Evolutionary conservation across 345 rosid genomes (phyloP).

Genomic region (Salix brachista): DNA sequence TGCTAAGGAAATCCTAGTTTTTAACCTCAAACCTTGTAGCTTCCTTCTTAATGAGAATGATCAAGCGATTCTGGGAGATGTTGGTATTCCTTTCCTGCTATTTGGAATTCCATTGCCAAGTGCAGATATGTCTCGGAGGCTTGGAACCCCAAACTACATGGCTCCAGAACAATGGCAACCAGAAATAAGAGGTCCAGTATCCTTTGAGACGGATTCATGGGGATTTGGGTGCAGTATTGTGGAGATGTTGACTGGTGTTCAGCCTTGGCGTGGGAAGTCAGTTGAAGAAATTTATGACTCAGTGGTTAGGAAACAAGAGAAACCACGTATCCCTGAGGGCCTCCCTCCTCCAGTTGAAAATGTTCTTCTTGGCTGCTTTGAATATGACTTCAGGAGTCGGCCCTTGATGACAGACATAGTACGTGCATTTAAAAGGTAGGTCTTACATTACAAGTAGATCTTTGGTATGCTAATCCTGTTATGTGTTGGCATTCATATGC

Average conservation of each 20-base stretch:
- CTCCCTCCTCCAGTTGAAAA: conserved; percentile 71
- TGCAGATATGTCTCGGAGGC: conserved; percentile 58
- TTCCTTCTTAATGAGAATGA: conserved; percentile 66
- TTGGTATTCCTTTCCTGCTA: conserved; percentile 72
- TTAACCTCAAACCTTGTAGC: conserved; percentile 78
- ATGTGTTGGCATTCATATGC: not conserved
- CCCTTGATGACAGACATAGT: conserved; percentile 84
- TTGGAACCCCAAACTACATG: conserved; percentile 94
- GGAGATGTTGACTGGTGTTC: conserved; percentile 88
- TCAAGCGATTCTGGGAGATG: conserved; percentile 67
- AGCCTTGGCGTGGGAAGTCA: conserved; percentile 73
- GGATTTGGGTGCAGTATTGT: conserved; percentile 88
- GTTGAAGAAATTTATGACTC: conserved; percentile 56
- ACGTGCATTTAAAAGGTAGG: conserved; percentile 59
- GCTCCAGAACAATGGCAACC: conserved; percentile 99
- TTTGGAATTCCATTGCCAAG: conserved; percentile 64
- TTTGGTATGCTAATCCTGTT: not conserved
- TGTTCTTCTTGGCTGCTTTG: conserved; percentile 79
- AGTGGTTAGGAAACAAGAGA: conserved; percentile 76
- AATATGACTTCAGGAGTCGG: conserved; percentile 78
- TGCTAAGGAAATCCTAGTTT: conserved; percentile 59
- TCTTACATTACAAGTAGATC: not conserved
- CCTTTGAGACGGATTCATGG: conserved; percentile 92
- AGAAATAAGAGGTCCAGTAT: conserved; percentile 74
- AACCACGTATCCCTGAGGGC: conserved; percentile 55